These are phyloP conservation scores for barley (Hordeum vulgare) DNA, from an alignment of 176 grass and related monocot species.

Conservation along the genomic window DNA sequence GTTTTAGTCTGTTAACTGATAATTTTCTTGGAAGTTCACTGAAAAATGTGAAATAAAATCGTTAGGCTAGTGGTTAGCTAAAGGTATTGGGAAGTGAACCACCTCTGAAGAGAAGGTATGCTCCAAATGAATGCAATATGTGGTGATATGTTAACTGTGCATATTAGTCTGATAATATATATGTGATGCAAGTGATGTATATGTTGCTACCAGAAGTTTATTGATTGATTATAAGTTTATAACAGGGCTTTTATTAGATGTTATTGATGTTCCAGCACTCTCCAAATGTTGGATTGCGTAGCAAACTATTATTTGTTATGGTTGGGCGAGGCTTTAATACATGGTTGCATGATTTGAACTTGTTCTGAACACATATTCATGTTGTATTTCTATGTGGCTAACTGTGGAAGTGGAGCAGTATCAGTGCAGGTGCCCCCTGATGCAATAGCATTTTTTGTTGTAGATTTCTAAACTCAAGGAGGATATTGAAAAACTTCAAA, in stretches of 20 bases:
- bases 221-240: not conserved
- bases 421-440: not conserved
- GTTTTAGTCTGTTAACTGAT: not conserved
- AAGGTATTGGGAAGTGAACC: not conserved
- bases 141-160: not conserved
- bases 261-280: not conserved
- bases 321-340: not conserved
- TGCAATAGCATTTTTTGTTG: not conserved
- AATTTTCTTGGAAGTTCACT: not conserved
- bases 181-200: not conserved
- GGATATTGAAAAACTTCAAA: conserved; percentile 83
- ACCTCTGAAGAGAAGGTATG: not conserved
- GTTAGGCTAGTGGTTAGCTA: not conserved
- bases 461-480: conserved; percentile 83
- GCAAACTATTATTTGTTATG: not conserved
- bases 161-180: not conserved
- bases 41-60: not conserved
- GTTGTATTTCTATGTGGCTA: not conserved
- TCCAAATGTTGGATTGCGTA: not conserved
- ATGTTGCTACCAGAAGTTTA: not conserved
- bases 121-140: not conserved
- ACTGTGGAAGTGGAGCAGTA: not conserved
- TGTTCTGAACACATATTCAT: not conserved
- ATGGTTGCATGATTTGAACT: not conserved
- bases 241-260: not conserved